These are phyloP conservation scores for Entomophthora muscae DNA, from an alignment of 371 early-diverging fungal genomes.

Conservation along the genomic window DNA sequence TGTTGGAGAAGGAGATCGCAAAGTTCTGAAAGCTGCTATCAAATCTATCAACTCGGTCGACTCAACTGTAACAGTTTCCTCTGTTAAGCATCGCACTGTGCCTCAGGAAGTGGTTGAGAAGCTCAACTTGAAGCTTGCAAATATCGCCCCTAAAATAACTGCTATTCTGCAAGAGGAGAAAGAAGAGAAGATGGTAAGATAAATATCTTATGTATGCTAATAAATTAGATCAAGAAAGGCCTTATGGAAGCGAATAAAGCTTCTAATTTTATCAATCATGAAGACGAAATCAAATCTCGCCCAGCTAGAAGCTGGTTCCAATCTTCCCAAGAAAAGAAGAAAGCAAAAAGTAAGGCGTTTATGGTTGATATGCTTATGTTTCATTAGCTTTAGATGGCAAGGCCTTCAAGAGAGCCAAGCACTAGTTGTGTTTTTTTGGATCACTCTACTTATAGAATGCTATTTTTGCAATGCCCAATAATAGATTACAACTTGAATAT, in stretches of 20 bases:
- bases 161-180: conserved; percentile 72
- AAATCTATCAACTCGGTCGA: conserved; percentile 52
- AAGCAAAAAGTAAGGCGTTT: neutral
- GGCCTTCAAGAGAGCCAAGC: too few species aligned
- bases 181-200: conserved; percentile 38
- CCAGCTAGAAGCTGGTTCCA: conserved; percentile 94
- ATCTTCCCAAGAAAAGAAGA: conserved; percentile 34
- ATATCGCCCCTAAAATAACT: conserved; percentile 42
- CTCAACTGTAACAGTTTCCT: neutral
- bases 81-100: conserved; percentile 74
- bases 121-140: conserved; percentile 47
- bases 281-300: conserved; percentile 70
- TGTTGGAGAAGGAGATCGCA: conserved; percentile 82
- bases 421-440: too few species aligned
- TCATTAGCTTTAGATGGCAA: too few species aligned
- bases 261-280: conserved; percentile 65
- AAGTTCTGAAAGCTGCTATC: conserved; percentile 81
- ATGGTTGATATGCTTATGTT: too few species aligned
- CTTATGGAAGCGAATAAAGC: conserved; percentile 82
- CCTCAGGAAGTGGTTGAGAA: conserved; percentile 51
- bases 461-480: too few species aligned
- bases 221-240: conserved; percentile 31
- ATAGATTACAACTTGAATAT: too few species aligned
- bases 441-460: too few species aligned
- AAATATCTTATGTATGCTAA: neutral